Evolutionary conservation across 1,284 basidiomycete species (phyloP).

Genomic region (Phlebopus sp.): DNA sequence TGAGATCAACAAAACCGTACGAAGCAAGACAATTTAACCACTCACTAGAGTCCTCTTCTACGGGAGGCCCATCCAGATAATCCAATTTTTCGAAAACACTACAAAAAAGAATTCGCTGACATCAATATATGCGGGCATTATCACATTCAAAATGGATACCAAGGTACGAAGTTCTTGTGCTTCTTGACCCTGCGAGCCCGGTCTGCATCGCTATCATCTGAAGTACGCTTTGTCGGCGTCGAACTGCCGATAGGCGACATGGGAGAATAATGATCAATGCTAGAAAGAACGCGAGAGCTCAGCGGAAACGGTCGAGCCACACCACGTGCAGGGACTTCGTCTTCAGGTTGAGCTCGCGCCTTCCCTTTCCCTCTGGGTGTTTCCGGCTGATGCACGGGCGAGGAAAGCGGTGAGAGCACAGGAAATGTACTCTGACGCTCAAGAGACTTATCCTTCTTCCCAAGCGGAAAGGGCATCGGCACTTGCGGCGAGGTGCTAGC

Average conservation of each 20-base stretch:
- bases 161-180: slow-evolving; percentile 24
- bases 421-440: slow-evolving; percentile 21
- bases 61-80: slow-evolving; percentile 14
- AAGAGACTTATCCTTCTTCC: slow-evolving; percentile 3
- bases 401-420: slow-evolving; percentile 24
- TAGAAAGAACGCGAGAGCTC: slow-evolving; percentile 42
- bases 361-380: slow-evolving; percentile 20
- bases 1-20: neutral
- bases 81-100: slow-evolving; percentile 18
- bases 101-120: neutral
- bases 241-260: slow-evolving; percentile 16
- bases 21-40: neutral
- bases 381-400: neutral
- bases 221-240: slow-evolving; percentile 35
- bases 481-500: slow-evolving; percentile 5
- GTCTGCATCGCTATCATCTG: slow-evolving; percentile 32
- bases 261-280: slow-evolving; percentile 29
- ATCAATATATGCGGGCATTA: neutral
- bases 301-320: slow-evolving; percentile 48
- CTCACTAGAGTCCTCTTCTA: slow-evolving; percentile 30
- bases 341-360: slow-evolving; percentile 3
- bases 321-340: slow-evolving; percentile 2
- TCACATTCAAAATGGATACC: slow-evolving; percentile 17
- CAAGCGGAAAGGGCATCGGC: slow-evolving; percentile 25
- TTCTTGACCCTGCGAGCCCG: slow-evolving; percentile 36